Evolutionary conservation across 2,329 filamentous ascomycete genomes (phyloP).

Genomic region (Arthrobotrys conoides): DNA sequence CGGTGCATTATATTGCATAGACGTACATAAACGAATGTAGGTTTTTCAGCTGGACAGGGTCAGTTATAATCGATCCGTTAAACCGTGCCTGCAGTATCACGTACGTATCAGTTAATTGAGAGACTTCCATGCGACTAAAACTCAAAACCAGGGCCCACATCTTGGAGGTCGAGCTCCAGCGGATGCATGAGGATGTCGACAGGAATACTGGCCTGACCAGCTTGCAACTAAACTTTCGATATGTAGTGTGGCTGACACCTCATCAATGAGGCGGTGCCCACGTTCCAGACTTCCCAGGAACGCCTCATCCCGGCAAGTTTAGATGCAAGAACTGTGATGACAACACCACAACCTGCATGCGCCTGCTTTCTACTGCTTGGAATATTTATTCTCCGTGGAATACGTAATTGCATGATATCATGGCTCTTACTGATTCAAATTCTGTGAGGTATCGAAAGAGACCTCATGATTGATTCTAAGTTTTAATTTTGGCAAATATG

Average conservation of each 20-base stretch:
- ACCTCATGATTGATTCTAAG: neutral
- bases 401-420: conserved; percentile 31
- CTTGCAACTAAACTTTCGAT: too few relatives aligned
- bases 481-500: conserved; percentile 20
- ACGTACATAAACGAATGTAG: conserved; percentile 31
- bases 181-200: too few relatives aligned
- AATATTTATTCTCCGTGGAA: conserved; percentile 12
- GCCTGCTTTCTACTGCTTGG: neutral
- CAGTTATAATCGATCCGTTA: conserved; percentile 33
- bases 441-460: neutral
- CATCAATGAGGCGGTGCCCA: conserved; percentile 53
- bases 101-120: neutral
- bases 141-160: conserved; percentile 3
- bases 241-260: conserved; percentile 49
- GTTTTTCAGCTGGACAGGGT: conserved; percentile 57
- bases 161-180: neutral
- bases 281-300: conserved; percentile 54
- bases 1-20: too few relatives aligned
- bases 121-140: conserved; percentile 4
- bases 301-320: conserved; percentile 26
- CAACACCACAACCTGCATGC: conserved; percentile 40
- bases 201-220: conserved; percentile 23
- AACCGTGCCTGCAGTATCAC: conserved; percentile 20
- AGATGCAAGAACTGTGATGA: conserved; percentile 22
- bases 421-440: neutral